Base-by-base conservation (phyloP, 768 basidiomycete genomes). In the Rhodosporidiobolus sp. region DNA sequence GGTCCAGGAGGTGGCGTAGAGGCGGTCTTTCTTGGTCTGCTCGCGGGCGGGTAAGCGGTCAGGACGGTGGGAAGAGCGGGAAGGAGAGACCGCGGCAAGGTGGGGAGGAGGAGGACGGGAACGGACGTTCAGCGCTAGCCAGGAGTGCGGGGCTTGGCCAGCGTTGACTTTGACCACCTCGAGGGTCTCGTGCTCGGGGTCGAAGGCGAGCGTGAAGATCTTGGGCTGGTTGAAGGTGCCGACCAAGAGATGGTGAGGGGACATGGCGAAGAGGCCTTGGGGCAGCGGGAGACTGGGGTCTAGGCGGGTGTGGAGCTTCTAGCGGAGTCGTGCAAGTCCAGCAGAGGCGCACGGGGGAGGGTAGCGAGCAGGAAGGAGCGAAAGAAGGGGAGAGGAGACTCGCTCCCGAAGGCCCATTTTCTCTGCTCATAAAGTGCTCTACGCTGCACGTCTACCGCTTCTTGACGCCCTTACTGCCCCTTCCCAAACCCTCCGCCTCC, bases 1-100 rank as follows among this genome's bases (percentile, higher is more conserved):
- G 1, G 75, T 77, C 79, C 79, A 79, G 20, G 70, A 73, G 4
- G 79, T 79, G 6, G 77, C 73, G 63, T 78, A 78, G 0, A 78
- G 53, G 19, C 62, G 57, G 22, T 60, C 63, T n/a, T 72, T 59
- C 14, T 57, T 68, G 11, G 16, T 46, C 74, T 76, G 52, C 10
- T 5, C 2, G 32, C n/a, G 24, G 24, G 50, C 35, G 58, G 53
- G 34, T 10, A 58, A 57, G 6, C 43, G 30, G 52, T 55, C 32
- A 56, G 43, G 26, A 30, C 28, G 8, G 22, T 38, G 4, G 43
- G 3, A 28, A 5, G 24, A n/a, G 61, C 1, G 24, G 11, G n/a
- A n/a, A 6, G 65, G 46, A 4, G 11, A 34, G 62, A 12, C 9
- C 17, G 49, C 19, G 50, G 19, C 10, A 19, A 32, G 54, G 30